A percentile compares a stretch with the other conserved stretches of the same genome.
These are phyloP conservation scores for Crithidia bombi DNA, from an alignment of 208 protist species.

Conservation along the genomic window DNA sequence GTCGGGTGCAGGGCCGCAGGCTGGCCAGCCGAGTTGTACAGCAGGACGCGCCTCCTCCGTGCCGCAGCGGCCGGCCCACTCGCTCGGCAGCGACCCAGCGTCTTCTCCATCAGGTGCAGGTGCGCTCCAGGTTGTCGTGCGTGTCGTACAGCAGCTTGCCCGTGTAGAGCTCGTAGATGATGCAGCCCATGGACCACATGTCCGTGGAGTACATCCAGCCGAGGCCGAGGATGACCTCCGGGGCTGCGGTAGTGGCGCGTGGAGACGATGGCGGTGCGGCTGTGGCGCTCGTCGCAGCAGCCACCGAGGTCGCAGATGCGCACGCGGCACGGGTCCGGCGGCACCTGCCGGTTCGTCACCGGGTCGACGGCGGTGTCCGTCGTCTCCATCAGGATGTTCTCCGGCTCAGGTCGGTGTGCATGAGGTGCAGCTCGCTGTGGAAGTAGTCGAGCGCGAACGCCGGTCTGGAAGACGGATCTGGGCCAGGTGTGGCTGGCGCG, in stretches of 20 bases:
- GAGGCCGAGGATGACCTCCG: constrained; percentile 73
- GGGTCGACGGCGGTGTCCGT: constrained; percentile 81
- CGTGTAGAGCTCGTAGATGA: constrained; percentile 79
- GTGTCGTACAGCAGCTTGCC: constrained; percentile 80
- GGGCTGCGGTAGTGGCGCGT: constrained; percentile 73
- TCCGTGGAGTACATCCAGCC: constrained; percentile 74
- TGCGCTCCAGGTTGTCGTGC: constrained; percentile 74
- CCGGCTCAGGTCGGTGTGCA: constrained; percentile 86
- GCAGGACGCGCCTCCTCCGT: constrained; percentile 53
- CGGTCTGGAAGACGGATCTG: constrained; percentile 81
- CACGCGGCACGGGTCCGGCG: constrained; percentile 54
- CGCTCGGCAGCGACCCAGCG: constrained; percentile 60
- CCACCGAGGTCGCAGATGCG: constrained; percentile 70
- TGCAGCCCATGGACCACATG: constrained; percentile 85
- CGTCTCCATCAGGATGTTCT: constrained; percentile 85
- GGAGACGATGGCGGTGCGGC: constrained; percentile 41
- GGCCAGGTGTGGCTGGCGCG: constrained; percentile 71
- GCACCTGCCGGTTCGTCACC: constrained; percentile 39
- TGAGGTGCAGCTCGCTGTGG: constrained; percentile 74
- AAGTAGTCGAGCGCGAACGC: constrained; percentile 78
- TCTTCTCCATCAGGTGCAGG: constrained; percentile 82
- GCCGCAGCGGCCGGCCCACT: constrained; percentile 57
- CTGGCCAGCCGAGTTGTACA: constrained; percentile 54
- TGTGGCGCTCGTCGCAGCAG: constrained; percentile 44
- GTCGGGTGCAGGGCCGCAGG: constrained; percentile 66